phyloP scores from a whole-genome alignment of 495 filamentous ascomycete species.

The Platismatia glauca region DNA sequence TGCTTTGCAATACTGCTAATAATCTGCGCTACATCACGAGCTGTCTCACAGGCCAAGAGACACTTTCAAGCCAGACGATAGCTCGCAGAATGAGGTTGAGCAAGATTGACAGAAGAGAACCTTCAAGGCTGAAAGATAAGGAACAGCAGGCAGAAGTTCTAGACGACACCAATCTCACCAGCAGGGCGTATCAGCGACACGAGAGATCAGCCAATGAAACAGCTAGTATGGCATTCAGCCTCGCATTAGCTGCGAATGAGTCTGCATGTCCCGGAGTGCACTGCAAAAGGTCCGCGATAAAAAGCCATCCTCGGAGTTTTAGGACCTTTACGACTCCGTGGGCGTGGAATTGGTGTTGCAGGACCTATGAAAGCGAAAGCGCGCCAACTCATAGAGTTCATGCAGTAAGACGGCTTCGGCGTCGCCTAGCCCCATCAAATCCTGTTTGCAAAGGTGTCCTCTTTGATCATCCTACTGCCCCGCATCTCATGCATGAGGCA shows the following conservation, averaged over 20 bases:
- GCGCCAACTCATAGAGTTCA: not conserved
- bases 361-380: no score
- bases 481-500: not conserved
- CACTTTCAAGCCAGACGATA: not conserved
- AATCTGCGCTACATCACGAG: not conserved
- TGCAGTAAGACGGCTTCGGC: no score
- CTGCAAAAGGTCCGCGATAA: no score
- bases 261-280: no score
- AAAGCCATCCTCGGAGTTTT: no score
- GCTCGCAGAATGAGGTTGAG: not conserved
- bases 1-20: not conserved
- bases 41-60: no score
- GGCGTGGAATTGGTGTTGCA: no score
- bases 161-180: no score
- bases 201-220: not conserved
- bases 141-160: not conserved
- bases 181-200: not conserved
- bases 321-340: no score
- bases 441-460: no score
- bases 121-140: not conserved
- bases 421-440: no score
- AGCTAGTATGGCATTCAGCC: not conserved
- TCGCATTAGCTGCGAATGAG: not conserved
- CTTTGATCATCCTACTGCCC: not conserved
- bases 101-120: not conserved